Conservation (phyloP, 345 rosid species). For the Eucalyptus virginea region DNA sequence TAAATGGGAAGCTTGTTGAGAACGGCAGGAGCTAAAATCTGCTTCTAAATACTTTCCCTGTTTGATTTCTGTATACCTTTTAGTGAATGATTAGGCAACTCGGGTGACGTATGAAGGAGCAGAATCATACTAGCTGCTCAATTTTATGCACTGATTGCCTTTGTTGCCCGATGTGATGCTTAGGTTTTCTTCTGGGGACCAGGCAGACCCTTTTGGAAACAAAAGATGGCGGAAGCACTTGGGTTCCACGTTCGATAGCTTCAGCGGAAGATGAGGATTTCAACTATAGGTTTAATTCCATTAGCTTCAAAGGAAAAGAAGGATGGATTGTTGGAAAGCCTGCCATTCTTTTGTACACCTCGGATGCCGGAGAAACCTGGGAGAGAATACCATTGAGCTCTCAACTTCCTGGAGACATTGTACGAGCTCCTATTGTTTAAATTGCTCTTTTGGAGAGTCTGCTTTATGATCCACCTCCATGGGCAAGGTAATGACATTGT, state of each 20-base stretch:
- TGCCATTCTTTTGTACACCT: constrained; percentile 70
- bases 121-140: neutral
- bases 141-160: neutral
- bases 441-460: neutral
- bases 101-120: neutral
- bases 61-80: neutral
- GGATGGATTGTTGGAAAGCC: constrained; percentile 99
- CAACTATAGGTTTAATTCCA: constrained; percentile 86
- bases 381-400: constrained; percentile 73
- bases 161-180: neutral
- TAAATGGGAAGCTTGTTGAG: neutral
- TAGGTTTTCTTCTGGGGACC: constrained; percentile 77
- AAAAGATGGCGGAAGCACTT: constrained; percentile 68
- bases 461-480: neutral
- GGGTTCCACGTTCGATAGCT: constrained; percentile 74
- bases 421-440: neutral
- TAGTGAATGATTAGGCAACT: neutral
- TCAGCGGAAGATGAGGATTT: constrained; percentile 97
- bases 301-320: constrained; percentile 79
- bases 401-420: constrained; percentile 96
- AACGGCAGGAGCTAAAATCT: neutral
- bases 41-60: neutral
- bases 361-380: constrained; percentile 81
- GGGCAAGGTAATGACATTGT: neutral
- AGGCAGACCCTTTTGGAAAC: constrained; percentile 93